Percentiles rank a stretch among this genome's conserved stretches.
Evolutionary conservation across 2,329 filamentous ascomycete genomes (phyloP).

Genomic region (Tolypocladium guangdongense): DNA sequence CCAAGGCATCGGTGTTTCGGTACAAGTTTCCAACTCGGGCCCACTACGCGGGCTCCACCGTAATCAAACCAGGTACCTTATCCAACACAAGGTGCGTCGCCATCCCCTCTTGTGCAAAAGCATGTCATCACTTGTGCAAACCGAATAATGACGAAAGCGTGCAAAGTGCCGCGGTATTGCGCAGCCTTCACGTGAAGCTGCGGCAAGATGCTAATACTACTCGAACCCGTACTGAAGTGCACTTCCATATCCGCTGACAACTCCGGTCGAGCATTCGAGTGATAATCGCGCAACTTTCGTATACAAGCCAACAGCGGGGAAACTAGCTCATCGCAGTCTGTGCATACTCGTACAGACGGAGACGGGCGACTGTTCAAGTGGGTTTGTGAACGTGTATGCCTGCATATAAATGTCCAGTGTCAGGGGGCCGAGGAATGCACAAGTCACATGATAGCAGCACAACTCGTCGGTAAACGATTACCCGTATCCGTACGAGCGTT

Average conservation of each 20-base stretch:
- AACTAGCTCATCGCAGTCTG: too few relatives aligned
- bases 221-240: too few relatives aligned
- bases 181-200: not conserved
- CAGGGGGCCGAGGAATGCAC: not conserved
- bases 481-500: not conserved
- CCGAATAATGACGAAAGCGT: not conserved
- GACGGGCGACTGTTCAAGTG: too few relatives aligned
- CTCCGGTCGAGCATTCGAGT: not conserved
- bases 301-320: too few relatives aligned
- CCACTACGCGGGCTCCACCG: not conserved
- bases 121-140: not conserved
- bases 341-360: too few relatives aligned
- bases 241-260: not conserved
- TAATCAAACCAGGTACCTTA: not conserved
- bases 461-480: not conserved
- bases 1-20: not conserved
- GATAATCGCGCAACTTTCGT: not conserved
- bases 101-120: not conserved
- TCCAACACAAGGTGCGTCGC: not conserved
- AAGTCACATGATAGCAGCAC: not conserved
- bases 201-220: not conserved
- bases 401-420: too few relatives aligned
- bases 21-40: not conserved
- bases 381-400: too few relatives aligned
- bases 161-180: not conserved